phyloP scores from a whole-genome alignment of 2,329 filamentous ascomycete genomes.

The Dactylonectria macrodidyma region DNA sequence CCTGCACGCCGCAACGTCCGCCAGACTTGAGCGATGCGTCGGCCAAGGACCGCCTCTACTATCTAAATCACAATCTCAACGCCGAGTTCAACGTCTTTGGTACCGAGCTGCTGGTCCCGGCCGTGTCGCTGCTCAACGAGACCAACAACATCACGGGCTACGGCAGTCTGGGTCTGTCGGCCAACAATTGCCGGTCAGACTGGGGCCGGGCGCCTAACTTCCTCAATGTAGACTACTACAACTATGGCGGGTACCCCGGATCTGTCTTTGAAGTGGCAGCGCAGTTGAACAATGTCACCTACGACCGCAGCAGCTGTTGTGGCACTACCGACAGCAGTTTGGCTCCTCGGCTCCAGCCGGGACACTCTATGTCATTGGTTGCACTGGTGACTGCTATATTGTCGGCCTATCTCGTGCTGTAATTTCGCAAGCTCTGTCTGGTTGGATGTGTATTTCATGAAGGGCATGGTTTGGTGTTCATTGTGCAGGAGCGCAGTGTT shows the following conservation, averaged over 20 bases:
- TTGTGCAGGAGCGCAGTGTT: constrained; percentile 35
- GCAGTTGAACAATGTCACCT: constrained; percentile 79
- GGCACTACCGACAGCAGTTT: constrained; percentile 55
- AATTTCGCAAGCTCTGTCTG: constrained; percentile 37
- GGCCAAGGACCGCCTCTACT: constrained; percentile 77
- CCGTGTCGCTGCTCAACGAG: constrained; percentile 76
- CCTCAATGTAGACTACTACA: constrained; percentile 89
- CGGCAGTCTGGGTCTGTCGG: constrained; percentile 77
- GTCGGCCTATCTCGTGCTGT: constrained; percentile 42
- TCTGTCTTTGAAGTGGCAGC: constrained; percentile 85
- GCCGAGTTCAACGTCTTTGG: constrained; percentile 79
- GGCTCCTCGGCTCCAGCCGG: constrained; percentile 42
- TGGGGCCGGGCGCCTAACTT: constrained; percentile 84
- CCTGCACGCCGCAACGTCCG: constrained; percentile 84
- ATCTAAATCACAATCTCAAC: constrained; percentile 95
- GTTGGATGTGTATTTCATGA: constrained; percentile 5
- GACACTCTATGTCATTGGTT: constrained; percentile 38
- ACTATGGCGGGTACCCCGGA: constrained; percentile 75
- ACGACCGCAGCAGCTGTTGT: constrained; percentile 70
- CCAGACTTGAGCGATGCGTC: constrained; percentile 71
- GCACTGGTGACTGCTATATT: constrained; percentile 40
- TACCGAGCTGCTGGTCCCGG: constrained; percentile 77
- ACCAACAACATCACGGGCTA: constrained; percentile 78
- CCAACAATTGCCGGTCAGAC: constrained; percentile 70
- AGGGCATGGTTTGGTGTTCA: constrained; percentile 17